Base-by-base conservation (phyloP, 2,329 filamentous ascomycete genomes). In the Cordyceps farinosa region DNA sequence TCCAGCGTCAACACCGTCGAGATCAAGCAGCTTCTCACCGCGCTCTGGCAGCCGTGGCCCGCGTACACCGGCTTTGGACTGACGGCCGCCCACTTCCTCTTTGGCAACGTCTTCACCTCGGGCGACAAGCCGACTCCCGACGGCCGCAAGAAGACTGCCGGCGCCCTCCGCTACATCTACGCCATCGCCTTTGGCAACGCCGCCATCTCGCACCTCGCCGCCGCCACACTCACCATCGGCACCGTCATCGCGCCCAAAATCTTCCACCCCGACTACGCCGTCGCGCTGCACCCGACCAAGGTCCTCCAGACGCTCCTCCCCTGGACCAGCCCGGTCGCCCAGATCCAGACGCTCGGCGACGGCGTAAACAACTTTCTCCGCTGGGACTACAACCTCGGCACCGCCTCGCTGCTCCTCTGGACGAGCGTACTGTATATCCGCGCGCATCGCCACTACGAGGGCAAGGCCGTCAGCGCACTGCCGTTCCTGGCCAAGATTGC, bases 31-130 rank as follows among this genome's bases (percentile, higher is more conserved):
- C 54, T 66, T 29, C 38, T 66, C 45, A 65, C 66, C 17, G 67
- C 67, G 34, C 10, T 65, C 56, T 69, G 67, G 67, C 67, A 69
- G 63, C 66, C 66, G 1, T 68, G 67, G 67, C 67, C 67, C 29
- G 66, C 62, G 13, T 68, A 67, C 53, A 65, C 67, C 29, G 62
- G 65, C 22, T 50, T 62, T 9, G 57, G 66, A 4, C 64, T 68
- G 6, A 45, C 56, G 15, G 11, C 57, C 9, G 63, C 61, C 2
- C 45, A 66, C 47, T 17, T 44, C 7, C 34, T 62, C 52, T 15
- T 62, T 38, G 36, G 51, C 34, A 30, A 40, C 32, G 3, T 50
- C 50, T 15, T 54, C 51, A 40, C 54, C 27, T 22, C 56, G 17
- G 52, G 53, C 54, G 38, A 52, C 60, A 42, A 44, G 30, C 22